phyloP scores from a whole-genome alignment of 108 stramenopile genomes.

The Tribonema minus region DNA sequence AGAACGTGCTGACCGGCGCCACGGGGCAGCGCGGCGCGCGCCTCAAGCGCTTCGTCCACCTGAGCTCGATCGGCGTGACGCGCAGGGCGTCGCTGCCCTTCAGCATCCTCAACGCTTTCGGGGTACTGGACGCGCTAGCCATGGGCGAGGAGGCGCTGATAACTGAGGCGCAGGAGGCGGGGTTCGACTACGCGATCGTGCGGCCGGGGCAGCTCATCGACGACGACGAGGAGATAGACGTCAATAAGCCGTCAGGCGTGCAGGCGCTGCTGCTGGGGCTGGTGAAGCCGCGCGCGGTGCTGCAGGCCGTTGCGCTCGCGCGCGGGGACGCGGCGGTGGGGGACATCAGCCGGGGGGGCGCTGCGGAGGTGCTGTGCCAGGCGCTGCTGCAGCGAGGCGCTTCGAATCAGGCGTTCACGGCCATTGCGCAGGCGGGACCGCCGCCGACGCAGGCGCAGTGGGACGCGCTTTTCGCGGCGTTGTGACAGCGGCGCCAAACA shows the following conservation, averaged over 20 bases:
- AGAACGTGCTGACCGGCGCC: constrained; percentile 40
- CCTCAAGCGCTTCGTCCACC: constrained; percentile 42
- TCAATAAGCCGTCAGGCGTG: not conserved
- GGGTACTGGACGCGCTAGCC: constrained; percentile 69
- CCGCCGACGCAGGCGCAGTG: not conserved
- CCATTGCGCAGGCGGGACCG: not conserved
- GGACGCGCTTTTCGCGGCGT: not conserved
- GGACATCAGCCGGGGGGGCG: constrained; percentile 4
- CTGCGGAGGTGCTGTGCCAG: constrained; percentile 9
- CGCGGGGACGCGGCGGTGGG: constrained; percentile 10
- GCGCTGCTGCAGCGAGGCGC: not conserved
- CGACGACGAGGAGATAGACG: not conserved
- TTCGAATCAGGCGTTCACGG: not conserved
- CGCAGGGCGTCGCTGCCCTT: constrained; percentile 66
- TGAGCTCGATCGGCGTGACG: constrained; percentile 63
- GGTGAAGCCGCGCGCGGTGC: not conserved
- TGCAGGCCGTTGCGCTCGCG: constrained; percentile 8
- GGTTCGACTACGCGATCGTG: constrained; percentile 9
- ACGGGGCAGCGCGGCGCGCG: not conserved
- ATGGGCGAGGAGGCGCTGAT: constrained; percentile 60
- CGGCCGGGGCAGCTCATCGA: constrained; percentile 17
- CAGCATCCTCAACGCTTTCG: constrained; percentile 67
- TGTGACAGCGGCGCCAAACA: too few species aligned
- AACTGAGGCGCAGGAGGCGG: not conserved
- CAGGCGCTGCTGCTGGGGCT: not conserved